These are phyloP conservation scores for Plasmodium chabaudi DNA, from an alignment of 169 alveolate species.

Conservation along the genomic window DNA sequence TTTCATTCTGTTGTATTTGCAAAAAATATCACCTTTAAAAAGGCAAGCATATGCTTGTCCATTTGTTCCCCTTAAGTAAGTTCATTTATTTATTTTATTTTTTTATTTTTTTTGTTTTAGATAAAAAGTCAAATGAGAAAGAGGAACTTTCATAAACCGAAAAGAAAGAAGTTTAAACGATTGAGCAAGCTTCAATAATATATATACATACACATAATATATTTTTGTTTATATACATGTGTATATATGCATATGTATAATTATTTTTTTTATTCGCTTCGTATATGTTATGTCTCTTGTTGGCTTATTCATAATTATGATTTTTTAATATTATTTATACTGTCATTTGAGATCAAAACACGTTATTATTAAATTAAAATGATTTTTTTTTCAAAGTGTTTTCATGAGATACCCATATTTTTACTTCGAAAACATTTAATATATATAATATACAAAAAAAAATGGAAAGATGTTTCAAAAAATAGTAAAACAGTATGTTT, in stretches of 20 bases:
- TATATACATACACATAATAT: not conserved
- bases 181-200: not conserved
- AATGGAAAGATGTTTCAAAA: no score
- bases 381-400: no score
- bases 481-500: no score
- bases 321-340: no score
- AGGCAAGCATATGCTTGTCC: not conserved
- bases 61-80: not conserved
- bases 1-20: not conserved
- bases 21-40: not conserved
- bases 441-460: no score
- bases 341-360: no score
- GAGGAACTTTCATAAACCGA: constrained; percentile 17
- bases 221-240: constrained; percentile 5
- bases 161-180: constrained; percentile 30
- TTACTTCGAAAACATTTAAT: no score
- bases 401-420: no score
- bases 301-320: no score
- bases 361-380: no score
- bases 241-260: not conserved
- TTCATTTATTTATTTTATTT: not conserved
- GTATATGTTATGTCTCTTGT: no score
- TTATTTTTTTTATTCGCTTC: no score
- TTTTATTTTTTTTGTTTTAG: constrained; percentile 14
- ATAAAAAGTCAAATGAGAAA: constrained; percentile 17